Base-by-base conservation (phyloP, 2,329 filamentous ascomycete species). In the Apiospora hydei region DNA sequence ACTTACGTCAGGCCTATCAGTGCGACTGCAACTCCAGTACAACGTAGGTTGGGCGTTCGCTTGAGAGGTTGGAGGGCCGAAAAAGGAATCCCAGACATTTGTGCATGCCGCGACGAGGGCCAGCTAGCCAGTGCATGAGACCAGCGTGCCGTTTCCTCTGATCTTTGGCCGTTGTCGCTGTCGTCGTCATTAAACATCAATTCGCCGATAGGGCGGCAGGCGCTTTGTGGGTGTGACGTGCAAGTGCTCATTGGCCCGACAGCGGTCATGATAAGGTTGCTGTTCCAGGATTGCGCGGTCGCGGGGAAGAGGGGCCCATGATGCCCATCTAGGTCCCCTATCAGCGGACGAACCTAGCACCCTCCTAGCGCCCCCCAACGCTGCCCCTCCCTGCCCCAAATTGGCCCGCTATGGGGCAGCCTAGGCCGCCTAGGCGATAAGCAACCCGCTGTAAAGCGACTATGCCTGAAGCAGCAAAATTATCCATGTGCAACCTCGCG, bases 401-500 rank as follows among this genome's bases (percentile, higher is more conserved):
- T 5, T 61, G 53, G 26, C 53, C 53, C 53, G 53, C 30, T 61
- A 34, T 34, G 53, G 53, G 53, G 53, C 53, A 18, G 44, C 44
- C 21, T 44, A 44, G 43, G 43, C 43, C 7, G 41, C 18, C 51
- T 34, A 57, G 51, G 16, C 38, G 53, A 61, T 61, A 61, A 61
- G 53, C 53, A 38, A 18, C 26, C 53, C 14, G 53, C 53, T 11
- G 53, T n/a, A 18, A 11, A 64, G 10, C n/a, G 57, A n/a, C 57
- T 41, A 64, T 64, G 3, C 57, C 57, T 0, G 57, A 41, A n/a
- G 18, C 4, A 64, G 57, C 10, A 64, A 64, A 41, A 64, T 6
- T 64, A 64, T 41, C 57, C 57, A 41, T 41, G 30, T 38, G 34
- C 57, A 64, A 64, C 57, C 57, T 41, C 57, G 41, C 41, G 34